These are phyloP conservation scores for Gnomoniopsis smithogilvyi DNA, from an alignment of 2,329 filamentous ascomycete species.

Conservation along the genomic window DNA sequence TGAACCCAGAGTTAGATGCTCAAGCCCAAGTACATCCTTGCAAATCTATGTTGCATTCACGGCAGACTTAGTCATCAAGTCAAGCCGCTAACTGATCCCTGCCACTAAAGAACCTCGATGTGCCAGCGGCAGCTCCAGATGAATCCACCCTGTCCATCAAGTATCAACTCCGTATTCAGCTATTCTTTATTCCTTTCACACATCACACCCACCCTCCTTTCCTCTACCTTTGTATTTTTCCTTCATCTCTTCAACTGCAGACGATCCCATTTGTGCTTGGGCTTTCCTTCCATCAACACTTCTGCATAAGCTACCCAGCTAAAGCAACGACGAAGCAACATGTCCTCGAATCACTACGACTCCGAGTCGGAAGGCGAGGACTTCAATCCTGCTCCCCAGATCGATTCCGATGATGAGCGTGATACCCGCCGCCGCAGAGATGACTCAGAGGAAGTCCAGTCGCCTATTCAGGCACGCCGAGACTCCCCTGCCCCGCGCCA, in stretches of 20 bases:
- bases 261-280: neutral
- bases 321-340: constrained; percentile 26
- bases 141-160: neutral
- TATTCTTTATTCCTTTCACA: constrained; percentile 1
- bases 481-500: constrained; percentile 20
- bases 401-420: constrained; percentile 67
- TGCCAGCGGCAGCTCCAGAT: constrained; percentile 13
- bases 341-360: constrained; percentile 53
- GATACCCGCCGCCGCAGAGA: neutral
- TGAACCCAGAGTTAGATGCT: no score
- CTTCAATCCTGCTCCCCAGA: constrained; percentile 79
- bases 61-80: neutral
- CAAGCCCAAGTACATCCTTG: neutral
- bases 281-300: neutral
- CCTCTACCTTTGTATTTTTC: neutral
- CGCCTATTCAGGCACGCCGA: constrained; percentile 20
- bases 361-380: constrained; percentile 79
- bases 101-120: constrained; percentile 14
- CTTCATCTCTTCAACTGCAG: neutral
- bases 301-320: neutral
- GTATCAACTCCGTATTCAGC: constrained; percentile 4
- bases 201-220: neutral
- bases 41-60: no score
- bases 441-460: constrained; percentile 34
- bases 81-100: constrained; percentile 11